Conservation (phyloP, 2,329 filamentous ascomycete species). For the Pseudogymnoascus destructans region DNA sequence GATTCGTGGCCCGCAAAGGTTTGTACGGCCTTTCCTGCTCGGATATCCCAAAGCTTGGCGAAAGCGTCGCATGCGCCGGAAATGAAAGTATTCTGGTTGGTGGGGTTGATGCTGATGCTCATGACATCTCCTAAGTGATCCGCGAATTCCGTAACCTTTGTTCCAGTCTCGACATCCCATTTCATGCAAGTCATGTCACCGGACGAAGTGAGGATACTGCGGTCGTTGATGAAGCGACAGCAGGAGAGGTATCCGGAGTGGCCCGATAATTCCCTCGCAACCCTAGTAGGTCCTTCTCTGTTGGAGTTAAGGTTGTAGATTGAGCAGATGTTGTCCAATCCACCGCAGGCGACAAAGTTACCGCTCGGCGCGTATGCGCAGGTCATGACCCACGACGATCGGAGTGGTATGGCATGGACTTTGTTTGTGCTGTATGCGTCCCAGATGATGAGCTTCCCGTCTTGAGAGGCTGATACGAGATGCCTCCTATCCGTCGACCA, state of each 20-base stretch:
- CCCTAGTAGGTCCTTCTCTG: constrained; percentile 90
- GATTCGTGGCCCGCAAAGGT: constrained; percentile 98
- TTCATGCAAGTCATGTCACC: constrained; percentile 99
- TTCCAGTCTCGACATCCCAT: constrained; percentile 97
- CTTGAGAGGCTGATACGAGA: constrained; percentile 93
- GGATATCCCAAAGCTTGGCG: constrained; percentile 97
- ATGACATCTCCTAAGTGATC: constrained; percentile 98
- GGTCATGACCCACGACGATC: constrained; percentile 99
- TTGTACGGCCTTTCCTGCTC: constrained; percentile 94
- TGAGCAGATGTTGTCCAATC: constrained; percentile 98
- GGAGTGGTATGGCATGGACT: constrained; percentile 92
- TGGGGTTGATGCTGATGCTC: constrained; percentile 99
- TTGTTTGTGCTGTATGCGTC: constrained; percentile 99
- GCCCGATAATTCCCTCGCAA: constrained; percentile 87
- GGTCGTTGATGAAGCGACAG: constrained; percentile 98
- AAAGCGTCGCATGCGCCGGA: constrained; percentile 99
- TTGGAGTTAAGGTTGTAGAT: constrained; percentile 96
- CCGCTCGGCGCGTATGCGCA: constrained; percentile 97
- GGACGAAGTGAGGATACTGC: constrained; percentile 92
- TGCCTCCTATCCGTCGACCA: constrained; percentile 98
- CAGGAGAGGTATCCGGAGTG: constrained; percentile 96
- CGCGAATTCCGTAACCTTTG: constrained; percentile 94
- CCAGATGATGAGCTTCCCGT: constrained; percentile 99
- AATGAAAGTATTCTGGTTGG: constrained; percentile 97
- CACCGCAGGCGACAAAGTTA: constrained; percentile 96